Conservation (phyloP, 2,329 filamentous ascomycete genomes). For the Fusarium armeniacum region DNA sequence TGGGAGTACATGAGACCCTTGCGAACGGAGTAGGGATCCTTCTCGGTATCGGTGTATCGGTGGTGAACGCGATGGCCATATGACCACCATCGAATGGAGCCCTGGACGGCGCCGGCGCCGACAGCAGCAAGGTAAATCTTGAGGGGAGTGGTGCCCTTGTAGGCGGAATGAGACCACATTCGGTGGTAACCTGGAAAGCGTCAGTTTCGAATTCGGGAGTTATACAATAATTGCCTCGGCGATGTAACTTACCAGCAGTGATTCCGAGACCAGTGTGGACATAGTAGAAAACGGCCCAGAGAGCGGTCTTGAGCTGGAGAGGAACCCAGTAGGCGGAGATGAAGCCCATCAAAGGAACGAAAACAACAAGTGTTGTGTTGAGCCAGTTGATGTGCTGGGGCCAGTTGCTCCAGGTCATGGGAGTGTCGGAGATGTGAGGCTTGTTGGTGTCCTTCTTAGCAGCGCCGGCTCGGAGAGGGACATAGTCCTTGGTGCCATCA, state of each 20-base stretch:
- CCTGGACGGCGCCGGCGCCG: conserved; percentile 86
- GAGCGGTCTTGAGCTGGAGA: conserved; percentile 76
- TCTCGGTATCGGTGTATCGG: conserved; percentile 92
- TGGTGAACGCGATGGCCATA: conserved; percentile 89
- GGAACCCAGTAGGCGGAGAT: conserved; percentile 84
- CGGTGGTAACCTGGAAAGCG: conserved; percentile 65
- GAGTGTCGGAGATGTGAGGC: conserved; percentile 83
- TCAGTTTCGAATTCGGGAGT: conserved; percentile 7
- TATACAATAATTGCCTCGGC: background rate
- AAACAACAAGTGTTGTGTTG: conserved; percentile 84
- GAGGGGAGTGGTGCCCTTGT: conserved; percentile 81
- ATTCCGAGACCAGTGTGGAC: conserved; percentile 87
- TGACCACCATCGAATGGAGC: conserved; percentile 91
- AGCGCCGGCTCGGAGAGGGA: conserved; percentile 59
- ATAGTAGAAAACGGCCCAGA: conserved; percentile 84
- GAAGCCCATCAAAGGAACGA: conserved; percentile 80
- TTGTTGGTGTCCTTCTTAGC: conserved; percentile 51
- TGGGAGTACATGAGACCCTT: conserved; percentile 85
- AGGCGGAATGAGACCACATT: conserved; percentile 88
- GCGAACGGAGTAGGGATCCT: conserved; percentile 91
- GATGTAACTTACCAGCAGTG: conserved; percentile 72
- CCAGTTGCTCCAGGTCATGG: conserved; percentile 87
- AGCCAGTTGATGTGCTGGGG: conserved; percentile 96
- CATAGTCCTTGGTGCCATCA: conserved; percentile 70
- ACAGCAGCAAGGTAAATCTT: conserved; percentile 86